Base-by-base conservation (phyloP, 139 green algal genomes). In the Zygnema circumcarinatum region DNA sequence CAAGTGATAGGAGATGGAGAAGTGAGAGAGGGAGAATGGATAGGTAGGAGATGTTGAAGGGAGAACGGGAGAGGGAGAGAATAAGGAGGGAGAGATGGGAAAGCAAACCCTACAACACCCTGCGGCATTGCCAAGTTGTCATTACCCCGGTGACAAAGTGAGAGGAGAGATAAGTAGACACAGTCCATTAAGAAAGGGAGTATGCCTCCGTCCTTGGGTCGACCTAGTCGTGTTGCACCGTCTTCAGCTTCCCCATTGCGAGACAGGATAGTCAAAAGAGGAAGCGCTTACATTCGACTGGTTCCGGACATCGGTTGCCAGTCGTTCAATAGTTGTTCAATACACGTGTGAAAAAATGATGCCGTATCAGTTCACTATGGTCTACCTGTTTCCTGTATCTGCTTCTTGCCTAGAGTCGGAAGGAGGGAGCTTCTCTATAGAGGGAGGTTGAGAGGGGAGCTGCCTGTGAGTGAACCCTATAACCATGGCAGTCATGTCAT, bases 401-500 rank as follows among this genome's bases (percentile, higher is more conserved):
- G 47, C 47, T 62, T 62, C 47, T 25, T 25, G 7, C 16, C 47
- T 16, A 62, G 47, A 16, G 7, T 62, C 47, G 7, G 47, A 62
- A 62, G 47, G 7, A 62, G n/a, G n/a, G n/a, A n/a, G n/a, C n/a
- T n/a, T n/a, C n/a, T n/a, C n/a, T n/a, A n/a, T n/a, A n/a, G n/a
- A n/a, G n/a, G n/a, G n/a, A n/a, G n/a, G n/a, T n/a, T 62, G 7
- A 7, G 47, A 62, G 7, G 16, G 16, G 16, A 73, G 29, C 33
- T 81, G 38, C 11, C 41, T 79, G 31, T 90, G 86, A n/a, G 52
- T 90, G 86, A 90, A 90, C 11, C 67, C 76, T 35, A 90, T 52
- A 0, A 90, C 86, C 31, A 90, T 62, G 1, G 36, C 53, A 16
- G 80, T 90, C 54, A 87, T 90, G 83, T 90, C 86, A 88, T 90